Conservation (phyloP, 441 rosid species). For the Croton laevigatus region DNA sequence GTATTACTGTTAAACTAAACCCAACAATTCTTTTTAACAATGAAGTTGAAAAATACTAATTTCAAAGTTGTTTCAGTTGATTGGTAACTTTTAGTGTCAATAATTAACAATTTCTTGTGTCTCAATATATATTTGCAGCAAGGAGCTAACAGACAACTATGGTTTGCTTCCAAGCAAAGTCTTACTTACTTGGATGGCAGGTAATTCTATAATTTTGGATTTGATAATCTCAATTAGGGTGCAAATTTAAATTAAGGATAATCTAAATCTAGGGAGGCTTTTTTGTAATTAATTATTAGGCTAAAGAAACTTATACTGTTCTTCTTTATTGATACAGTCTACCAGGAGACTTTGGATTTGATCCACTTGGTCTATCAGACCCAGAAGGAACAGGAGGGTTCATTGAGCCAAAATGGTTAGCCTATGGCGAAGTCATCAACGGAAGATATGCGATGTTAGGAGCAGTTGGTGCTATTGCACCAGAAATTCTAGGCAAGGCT, state of each 20-base stretch:
- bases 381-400: constrained; percentile 95
- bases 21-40: too few species aligned
- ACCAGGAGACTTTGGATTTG: constrained; percentile 93
- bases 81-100: too few species aligned
- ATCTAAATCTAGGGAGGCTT: neutral
- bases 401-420: constrained; percentile 93
- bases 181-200: constrained; percentile 94
- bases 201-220: constrained; percentile 28
- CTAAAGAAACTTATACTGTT: neutral
- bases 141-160: constrained; percentile 78
- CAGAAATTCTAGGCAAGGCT: constrained; percentile 76
- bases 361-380: constrained; percentile 96
- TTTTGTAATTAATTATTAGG: too few species aligned
- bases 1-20: too few species aligned
- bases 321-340: constrained; percentile 39
- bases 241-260: too few species aligned
- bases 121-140: constrained; percentile 33
- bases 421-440: constrained; percentile 85
- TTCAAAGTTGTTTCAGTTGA: too few species aligned
- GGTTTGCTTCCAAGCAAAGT: constrained; percentile 94
- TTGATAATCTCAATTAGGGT: neutral
- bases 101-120: too few species aligned
- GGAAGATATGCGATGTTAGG: constrained; percentile 90
- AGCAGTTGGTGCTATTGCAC: constrained; percentile 74
- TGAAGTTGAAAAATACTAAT: too few species aligned